Percentiles rank a stretch among this genome's conserved stretches.
Conservation (phyloP, 768 basidiomycete species). For the Termitomyces sp. region DNA sequence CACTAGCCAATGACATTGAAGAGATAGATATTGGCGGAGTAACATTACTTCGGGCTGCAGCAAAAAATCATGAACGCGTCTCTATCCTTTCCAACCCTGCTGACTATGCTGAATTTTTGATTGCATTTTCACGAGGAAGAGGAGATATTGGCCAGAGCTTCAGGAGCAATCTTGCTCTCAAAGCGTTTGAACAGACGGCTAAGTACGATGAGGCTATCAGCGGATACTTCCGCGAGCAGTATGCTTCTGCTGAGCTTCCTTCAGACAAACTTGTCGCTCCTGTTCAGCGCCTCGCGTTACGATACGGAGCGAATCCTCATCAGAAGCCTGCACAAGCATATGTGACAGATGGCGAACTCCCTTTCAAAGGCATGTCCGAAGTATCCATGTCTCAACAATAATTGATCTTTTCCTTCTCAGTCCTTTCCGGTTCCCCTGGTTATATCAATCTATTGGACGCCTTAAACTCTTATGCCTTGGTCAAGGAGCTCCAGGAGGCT, state of each 20-base stretch:
- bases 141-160: slow-evolving; percentile 70
- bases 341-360: slow-evolving; percentile 81
- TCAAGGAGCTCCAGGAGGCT: slow-evolving; percentile 87
- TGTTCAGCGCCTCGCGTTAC: slow-evolving; percentile 78
- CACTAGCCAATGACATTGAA: slow-evolving; percentile 88
- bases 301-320: slow-evolving; percentile 98
- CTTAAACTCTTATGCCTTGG: slow-evolving; percentile 93
- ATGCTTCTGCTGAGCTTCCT: slow-evolving; percentile 73
- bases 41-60: slow-evolving; percentile 93
- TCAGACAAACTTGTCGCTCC: slow-evolving; percentile 57
- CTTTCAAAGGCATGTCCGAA: slow-evolving; percentile 74
- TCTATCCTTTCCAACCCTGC: slow-evolving; percentile 83
- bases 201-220: slow-evolving; percentile 94
- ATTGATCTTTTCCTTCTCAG: slow-evolving; percentile 31
- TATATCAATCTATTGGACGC: slow-evolving; percentile 99
- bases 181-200: slow-evolving; percentile 97
- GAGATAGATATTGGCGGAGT: slow-evolving; percentile 99
- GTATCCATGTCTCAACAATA: not conserved
- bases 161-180: slow-evolving; percentile 79
- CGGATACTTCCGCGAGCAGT: slow-evolving; percentile 94
- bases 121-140: slow-evolving; percentile 67
- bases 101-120: slow-evolving; percentile 81
- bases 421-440: slow-evolving; percentile 89
- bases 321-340: slow-evolving; percentile 98
- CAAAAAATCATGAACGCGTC: slow-evolving; percentile 95